Evolutionary conservation across 805 yeast species (phyloP).

Genomic region (Barnettozyma populi): DNA sequence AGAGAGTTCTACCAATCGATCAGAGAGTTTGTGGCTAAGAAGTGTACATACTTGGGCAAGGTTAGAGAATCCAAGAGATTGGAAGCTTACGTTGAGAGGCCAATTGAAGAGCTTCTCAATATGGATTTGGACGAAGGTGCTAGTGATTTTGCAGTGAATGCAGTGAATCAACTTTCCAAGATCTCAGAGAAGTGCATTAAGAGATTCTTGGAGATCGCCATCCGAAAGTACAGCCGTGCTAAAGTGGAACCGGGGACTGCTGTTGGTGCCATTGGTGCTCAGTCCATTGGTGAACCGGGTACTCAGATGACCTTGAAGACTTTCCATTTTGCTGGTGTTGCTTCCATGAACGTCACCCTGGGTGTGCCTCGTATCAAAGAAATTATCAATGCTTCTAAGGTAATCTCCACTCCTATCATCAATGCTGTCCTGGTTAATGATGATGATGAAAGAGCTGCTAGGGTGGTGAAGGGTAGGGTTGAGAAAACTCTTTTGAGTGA

Average conservation of each 20-base stretch:
- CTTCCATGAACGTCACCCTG: slow-evolving; percentile 90
- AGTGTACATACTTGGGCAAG: slow-evolving; percentile 51
- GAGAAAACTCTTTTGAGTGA: slow-evolving; percentile 89
- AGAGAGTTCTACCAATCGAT: slow-evolving; percentile 77
- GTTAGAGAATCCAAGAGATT: slow-evolving; percentile 52
- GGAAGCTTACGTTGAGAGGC: slow-evolving; percentile 37
- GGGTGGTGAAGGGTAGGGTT: slow-evolving; percentile 96
- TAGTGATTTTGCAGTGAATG: slow-evolving; percentile 33
- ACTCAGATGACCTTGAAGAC: slow-evolving; percentile 97
- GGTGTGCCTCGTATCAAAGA: slow-evolving; percentile 94
- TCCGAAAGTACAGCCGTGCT: slow-evolving; percentile 79
- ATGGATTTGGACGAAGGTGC: slow-evolving; percentile 34
- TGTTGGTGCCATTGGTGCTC: slow-evolving; percentile 99
- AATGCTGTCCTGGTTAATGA: slow-evolving; percentile 91
- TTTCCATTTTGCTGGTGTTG: slow-evolving; percentile 97
- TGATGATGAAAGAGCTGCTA: slow-evolving; percentile 93
- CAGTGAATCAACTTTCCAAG: slow-evolving; percentile 61
- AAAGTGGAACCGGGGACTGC: slow-evolving; percentile 99
- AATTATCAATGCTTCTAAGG: slow-evolving; percentile 94
- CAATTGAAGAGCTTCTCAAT: slow-evolving; percentile 39
- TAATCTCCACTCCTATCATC: slow-evolving; percentile 93
- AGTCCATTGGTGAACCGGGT: slow-evolving; percentile 97
- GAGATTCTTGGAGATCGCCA: slow-evolving; percentile 68
- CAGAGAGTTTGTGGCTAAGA: slow-evolving; percentile 51
- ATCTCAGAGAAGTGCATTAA: slow-evolving; percentile 56